Evolutionary conservation across 2,329 filamentous ascomycete species (phyloP).

Genomic region (Arthrobotrys conoides): DNA sequence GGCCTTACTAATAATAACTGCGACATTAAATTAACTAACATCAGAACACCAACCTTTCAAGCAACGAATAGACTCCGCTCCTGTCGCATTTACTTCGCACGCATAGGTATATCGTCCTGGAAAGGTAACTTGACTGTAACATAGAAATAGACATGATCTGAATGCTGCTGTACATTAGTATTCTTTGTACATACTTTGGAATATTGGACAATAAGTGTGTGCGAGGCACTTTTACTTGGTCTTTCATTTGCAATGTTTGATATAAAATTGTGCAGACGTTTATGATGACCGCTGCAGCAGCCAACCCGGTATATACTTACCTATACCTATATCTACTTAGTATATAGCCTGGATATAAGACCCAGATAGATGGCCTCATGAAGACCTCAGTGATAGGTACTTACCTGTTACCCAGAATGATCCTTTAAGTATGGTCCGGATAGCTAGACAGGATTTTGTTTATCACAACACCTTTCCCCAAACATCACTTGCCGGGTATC

Average conservation of each 20-base stretch:
- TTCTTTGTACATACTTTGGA: slow-evolving; percentile 16
- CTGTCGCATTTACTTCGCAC: slow-evolving; percentile 15
- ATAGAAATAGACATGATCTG: slow-evolving; percentile 46
- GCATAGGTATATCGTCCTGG: slow-evolving; percentile 13
- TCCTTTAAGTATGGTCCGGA: no score
- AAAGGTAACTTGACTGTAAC: slow-evolving; percentile 43
- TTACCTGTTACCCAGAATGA: no score
- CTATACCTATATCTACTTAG: no score
- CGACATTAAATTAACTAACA: not conserved
- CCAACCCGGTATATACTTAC: no score
- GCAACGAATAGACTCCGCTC: slow-evolving; percentile 41
- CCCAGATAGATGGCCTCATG: no score
- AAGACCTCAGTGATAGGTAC: no score
- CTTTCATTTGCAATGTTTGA: not conserved
- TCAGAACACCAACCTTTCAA: slow-evolving; percentile 16
- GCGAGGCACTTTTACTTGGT: not conserved
- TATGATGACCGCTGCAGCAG: no score
- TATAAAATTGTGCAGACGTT: no score
- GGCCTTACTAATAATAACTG: not conserved
- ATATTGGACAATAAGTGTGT: not conserved
- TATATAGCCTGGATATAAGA: no score
- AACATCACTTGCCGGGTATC: no score
- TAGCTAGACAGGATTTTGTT: not conserved
- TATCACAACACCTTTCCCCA: not conserved
- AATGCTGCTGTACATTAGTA: slow-evolving; percentile 14